Evolutionary conservation across 2,329 filamentous ascomycete genomes (phyloP), one percentile per base, ranked within the genome.

Genomic region (Pseudopithomyces maydicus): DNA sequence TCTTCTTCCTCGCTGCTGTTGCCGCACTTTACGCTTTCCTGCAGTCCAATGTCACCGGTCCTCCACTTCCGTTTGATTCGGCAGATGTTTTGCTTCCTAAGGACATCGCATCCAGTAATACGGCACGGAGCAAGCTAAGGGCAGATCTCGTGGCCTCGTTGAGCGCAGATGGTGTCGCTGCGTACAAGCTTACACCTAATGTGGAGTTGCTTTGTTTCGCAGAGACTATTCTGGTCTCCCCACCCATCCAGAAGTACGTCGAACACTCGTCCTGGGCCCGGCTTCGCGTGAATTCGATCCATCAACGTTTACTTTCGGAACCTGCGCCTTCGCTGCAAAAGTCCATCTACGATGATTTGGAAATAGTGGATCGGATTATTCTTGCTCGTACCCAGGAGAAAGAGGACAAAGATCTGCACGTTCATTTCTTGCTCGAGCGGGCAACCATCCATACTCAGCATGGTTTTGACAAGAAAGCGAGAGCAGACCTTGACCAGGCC

Each of bases 21-120:
- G 87, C 89, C 1, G 85, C 89, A 1, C 81, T 97, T 11, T 84
- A 91, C 69, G 85, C 88, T 11, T 97, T 97, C 72, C 77, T 97
- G 15, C 93, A 97, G 74, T 87, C 87, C 1, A 97, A 92, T 71
- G 90, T 96, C 52, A 97, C 93, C 3, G 93, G 93, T 0, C 93
- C 93, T 1, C 88, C 92, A 0, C 79, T 96, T n/a, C 78, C 81
- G 0, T 88, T 87, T 69, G 76, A 76, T 22, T 76, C 83, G 2
- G 77, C 82, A 3, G 76, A 82, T 12, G 61, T 78, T 1, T 61
- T 88, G 6, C 67, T 89, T 3, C 81, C 83, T 1, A 65, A 78
- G n/a, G 75, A 78, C 26, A 72, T 82, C 3, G 80, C 78, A 59
- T 62, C 61, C 2, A 68, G 77, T 55, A 42, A 62, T 2, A 55